These are phyloP conservation scores for Lophiotrema nucula DNA, from an alignment of 495 filamentous ascomycete species.

Conservation along the genomic window DNA sequence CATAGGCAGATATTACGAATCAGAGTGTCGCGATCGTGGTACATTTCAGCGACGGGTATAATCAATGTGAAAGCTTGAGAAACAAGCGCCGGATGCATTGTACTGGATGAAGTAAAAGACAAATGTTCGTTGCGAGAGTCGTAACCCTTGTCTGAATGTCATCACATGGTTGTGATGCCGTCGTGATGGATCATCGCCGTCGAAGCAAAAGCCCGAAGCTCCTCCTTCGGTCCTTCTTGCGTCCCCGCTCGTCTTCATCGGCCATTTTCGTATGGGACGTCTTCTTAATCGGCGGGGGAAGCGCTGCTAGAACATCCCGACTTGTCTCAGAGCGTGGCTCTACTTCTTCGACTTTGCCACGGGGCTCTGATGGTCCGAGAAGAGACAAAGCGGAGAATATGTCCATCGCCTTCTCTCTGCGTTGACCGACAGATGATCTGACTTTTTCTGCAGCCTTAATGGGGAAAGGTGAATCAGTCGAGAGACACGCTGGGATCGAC, in stretches of 20 bases:
- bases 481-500: not conserved
- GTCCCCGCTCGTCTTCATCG: not conserved
- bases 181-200: not conserved
- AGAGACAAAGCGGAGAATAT: slow-evolving; percentile 6
- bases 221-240: slow-evolving; percentile 20
- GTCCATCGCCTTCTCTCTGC: not conserved
- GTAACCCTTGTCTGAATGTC: too few relatives aligned
- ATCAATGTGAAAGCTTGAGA: too few relatives aligned
- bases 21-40: too few relatives aligned
- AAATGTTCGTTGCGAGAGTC: too few relatives aligned
- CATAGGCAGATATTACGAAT: too few relatives aligned
- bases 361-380: not conserved
- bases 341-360: not conserved
- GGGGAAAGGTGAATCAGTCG: not conserved
- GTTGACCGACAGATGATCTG: not conserved
- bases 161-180: too few relatives aligned
- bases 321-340: not conserved
- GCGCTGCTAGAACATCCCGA: not conserved
- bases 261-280: not conserved
- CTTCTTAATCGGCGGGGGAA: slow-evolving; percentile 6
- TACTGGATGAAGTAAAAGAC: too few relatives aligned
- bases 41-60: too few relatives aligned
- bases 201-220: slow-evolving; percentile 7
- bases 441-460: not conserved
- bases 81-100: too few relatives aligned